These are phyloP conservation scores for Bipolaris oryzae DNA, from an alignment of 2,329 filamentous ascomycete genomes.

Conservation along the genomic window DNA sequence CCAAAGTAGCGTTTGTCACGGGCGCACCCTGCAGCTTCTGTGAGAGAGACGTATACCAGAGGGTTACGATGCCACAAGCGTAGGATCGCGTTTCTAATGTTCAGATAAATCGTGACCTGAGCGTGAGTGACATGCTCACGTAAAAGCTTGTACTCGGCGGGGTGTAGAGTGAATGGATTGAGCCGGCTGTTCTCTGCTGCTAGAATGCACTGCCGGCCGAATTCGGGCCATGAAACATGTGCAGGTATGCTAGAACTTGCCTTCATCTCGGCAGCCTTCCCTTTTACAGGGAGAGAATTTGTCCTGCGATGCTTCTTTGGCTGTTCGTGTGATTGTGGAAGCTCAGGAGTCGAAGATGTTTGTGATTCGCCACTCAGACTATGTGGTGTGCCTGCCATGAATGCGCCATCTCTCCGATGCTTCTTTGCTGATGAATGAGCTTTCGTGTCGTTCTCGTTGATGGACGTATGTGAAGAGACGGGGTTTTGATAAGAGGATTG, in stretches of 20 bases:
- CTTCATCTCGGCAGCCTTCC: constrained; percentile 33
- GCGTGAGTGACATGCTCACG: constrained; percentile 81
- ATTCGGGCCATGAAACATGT: constrained; percentile 73
- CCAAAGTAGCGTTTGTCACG: constrained; percentile 88
- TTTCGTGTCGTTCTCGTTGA: constrained; percentile 19
- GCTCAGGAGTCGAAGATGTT: constrained; percentile 42
- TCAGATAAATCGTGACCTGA: constrained; percentile 94
- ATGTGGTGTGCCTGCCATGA: constrained; percentile 32
- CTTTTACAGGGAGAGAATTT: constrained; percentile 27
- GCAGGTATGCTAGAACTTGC: constrained; percentile 85
- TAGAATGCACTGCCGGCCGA: constrained; percentile 88
- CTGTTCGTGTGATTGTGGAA: constrained; percentile 31
- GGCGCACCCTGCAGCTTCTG: constrained; percentile 89
- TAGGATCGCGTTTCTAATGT: constrained; percentile 93
- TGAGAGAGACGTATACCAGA: constrained; percentile 76
- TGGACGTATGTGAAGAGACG: constrained; percentile 11
- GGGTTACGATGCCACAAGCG: constrained; percentile 89
- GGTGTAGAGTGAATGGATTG: constrained; percentile 86
- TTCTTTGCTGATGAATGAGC: constrained; percentile 19
- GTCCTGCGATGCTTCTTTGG: constrained; percentile 26
- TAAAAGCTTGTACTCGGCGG: constrained; percentile 80
- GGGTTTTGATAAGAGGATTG: constrained; percentile 20
- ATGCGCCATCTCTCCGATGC: constrained; percentile 18
- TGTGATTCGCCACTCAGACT: constrained; percentile 31
- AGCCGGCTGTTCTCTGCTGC: constrained; percentile 89